phyloP scores from a whole-genome alignment of 2,329 filamentous ascomycete species.

The Paraphoma sp. region DNA sequence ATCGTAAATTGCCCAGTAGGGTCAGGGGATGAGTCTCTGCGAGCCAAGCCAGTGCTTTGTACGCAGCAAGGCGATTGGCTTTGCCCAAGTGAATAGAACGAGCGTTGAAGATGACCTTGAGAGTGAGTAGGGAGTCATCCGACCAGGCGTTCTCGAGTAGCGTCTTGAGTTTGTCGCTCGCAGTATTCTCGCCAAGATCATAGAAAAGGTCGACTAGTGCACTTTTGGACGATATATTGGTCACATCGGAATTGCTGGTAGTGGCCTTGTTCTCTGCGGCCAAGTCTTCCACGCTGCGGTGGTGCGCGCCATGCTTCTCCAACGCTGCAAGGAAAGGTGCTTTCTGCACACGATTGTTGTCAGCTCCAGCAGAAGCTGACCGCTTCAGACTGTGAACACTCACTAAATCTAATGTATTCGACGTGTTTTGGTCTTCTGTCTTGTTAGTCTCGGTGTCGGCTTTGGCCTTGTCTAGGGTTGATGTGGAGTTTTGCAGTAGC shows the following conservation, averaged over 20 bases:
- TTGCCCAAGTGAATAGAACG: slow-evolving; percentile 69
- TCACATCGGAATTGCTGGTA: slow-evolving; percentile 61
- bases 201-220: slow-evolving; percentile 62
- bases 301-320: slow-evolving; percentile 20
- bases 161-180: slow-evolving; percentile 46
- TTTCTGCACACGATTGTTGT: slow-evolving; percentile 18
- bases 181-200: slow-evolving; percentile 55
- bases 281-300: slow-evolving; percentile 15
- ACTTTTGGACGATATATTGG: slow-evolving; percentile 55
- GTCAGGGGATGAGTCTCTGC: slow-evolving; percentile 62
- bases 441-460: slow-evolving; percentile 6
- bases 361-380: slow-evolving; percentile 11
- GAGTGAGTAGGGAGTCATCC: slow-evolving; percentile 55
- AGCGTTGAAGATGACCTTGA: slow-evolving; percentile 67
- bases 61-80: slow-evolving; percentile 56
- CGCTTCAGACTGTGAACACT: slow-evolving; percentile 16
- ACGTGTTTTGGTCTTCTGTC: neutral
- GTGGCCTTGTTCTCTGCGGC: slow-evolving; percentile 53
- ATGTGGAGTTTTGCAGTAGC: slow-evolving; percentile 1
- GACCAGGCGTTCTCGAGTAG: slow-evolving; percentile 60
- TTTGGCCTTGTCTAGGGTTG: neutral
- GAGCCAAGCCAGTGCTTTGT: slow-evolving; percentile 64
- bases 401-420: neutral
- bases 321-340: slow-evolving; percentile 28
- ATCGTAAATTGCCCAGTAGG: slow-evolving; percentile 60